Conservation (phyloP, 176 grass and related monocot genomes). For the Avena atlantica region DNA sequence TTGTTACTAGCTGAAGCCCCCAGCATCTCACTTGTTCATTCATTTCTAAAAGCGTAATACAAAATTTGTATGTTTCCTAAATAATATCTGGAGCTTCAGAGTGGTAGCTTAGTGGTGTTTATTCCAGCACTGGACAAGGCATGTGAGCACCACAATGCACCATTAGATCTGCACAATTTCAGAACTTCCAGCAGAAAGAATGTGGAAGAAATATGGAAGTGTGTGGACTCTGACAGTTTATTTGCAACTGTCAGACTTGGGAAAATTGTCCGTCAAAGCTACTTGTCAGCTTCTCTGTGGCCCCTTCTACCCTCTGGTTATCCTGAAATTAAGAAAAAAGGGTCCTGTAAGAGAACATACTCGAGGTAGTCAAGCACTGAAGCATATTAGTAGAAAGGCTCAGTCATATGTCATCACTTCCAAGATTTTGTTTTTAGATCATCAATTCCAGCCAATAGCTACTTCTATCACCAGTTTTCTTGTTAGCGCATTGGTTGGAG, state of each 20-base stretch:
- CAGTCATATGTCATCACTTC: neutral
- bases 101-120: constrained; percentile 42
- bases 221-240: constrained; percentile 37
- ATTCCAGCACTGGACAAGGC: constrained; percentile 43
- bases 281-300: constrained; percentile 40
- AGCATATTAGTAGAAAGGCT: neutral
- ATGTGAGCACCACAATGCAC: constrained; percentile 34
- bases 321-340: constrained; percentile 59
- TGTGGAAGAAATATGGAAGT: constrained; percentile 34
- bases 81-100: constrained; percentile 45
- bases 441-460: neutral
- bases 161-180: constrained; percentile 57
- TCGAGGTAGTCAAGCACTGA: neutral
- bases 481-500: constrained; percentile 18
- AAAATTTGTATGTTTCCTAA: constrained; percentile 61
- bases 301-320: constrained; percentile 55
- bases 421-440: neutral
- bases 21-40: constrained; percentile 31
- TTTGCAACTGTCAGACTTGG: constrained; percentile 51
- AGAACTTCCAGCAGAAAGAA: constrained; percentile 59
- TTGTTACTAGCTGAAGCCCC: constrained; percentile 11
- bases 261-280: constrained; percentile 60
- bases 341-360: neutral
- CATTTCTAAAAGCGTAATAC: constrained; percentile 33
- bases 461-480: constrained; percentile 13